Base-by-base conservation (phyloP, 305 asterid species). In the Solanum chacoense region DNA sequence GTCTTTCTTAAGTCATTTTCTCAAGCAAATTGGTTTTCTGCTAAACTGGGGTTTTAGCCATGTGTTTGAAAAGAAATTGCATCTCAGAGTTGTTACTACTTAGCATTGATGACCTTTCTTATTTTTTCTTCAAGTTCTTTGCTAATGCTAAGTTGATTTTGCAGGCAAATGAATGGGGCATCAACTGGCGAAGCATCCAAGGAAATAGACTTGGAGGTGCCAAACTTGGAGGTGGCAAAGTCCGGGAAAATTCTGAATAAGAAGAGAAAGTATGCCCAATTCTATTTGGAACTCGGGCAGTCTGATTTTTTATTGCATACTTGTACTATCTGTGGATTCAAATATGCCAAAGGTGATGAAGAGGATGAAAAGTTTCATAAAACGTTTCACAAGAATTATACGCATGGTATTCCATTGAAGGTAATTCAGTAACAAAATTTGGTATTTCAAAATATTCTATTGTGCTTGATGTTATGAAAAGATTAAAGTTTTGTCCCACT, bases 381-480 rank as follows among this genome's bases (percentile, higher is more conserved):
- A 89, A 74, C 93, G n/a, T 90, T 96, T 93, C 98, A 96, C 94
- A 93, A 91, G 93, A 95, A 92, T 91, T 93, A 92, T 93, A 94
- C 95, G 13, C 92, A 84, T 78, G 98, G 98, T 34, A 90, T 96
- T 81, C 95, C 93, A 84, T 94, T 94, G 75, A 94, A 92, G 98
- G 98, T 95, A 88, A 22, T 79, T 89, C 71, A 29, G 14, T 22
- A 26, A 40, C 26, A 29, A 42, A 59, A 7, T n/a, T 42, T 18
- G 65, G 40, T 28, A 80, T 40, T 40, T 80, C 37, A 40, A 40
- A 80, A 40, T 26, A 26, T 16, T 80, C 16, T 36, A 22, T 76
- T 76, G 84, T 77, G 84, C 32, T 77, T 11, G 59, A 77, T 36
- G 34, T 42, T 8, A 28, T 80, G 63, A 42, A 80, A 28, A 14